Evolutionary conservation across 1,284 basidiomycete species (phyloP).

Genomic region (Trichosporon faecale): DNA sequence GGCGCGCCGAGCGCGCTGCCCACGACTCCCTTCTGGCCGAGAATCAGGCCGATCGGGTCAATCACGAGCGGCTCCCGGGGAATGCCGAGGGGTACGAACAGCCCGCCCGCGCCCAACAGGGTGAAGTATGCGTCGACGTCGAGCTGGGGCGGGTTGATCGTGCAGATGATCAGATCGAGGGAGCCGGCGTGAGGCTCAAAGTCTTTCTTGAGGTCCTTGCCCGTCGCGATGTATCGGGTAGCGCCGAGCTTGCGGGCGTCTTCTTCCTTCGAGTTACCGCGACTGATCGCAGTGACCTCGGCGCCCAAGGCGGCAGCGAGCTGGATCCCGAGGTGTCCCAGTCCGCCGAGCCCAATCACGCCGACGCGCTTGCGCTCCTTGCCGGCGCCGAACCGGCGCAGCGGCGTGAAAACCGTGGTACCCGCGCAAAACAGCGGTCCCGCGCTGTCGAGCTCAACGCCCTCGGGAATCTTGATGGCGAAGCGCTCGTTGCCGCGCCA

Average conservation of each 20-base stretch:
- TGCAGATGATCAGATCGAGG: slow-evolving; percentile 53
- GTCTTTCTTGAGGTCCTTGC: slow-evolving; percentile 31
- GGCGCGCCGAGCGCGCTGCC: slow-evolving; percentile 47
- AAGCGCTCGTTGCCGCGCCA: slow-evolving; percentile 54
- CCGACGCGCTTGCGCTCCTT: slow-evolving; percentile 55
- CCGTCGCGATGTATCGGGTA: slow-evolving; percentile 44
- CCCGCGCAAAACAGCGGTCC: slow-evolving; percentile 53
- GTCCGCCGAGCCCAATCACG: slow-evolving; percentile 54
- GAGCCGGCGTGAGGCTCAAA: slow-evolving; percentile 35
- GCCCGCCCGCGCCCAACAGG: slow-evolving; percentile 48
- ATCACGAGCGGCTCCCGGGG: slow-evolving; percentile 35
- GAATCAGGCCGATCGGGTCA: slow-evolving; percentile 35
- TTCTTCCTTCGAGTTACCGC: slow-evolving; percentile 53
- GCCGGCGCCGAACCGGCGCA: slow-evolving; percentile 55
- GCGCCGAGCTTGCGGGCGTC: slow-evolving; percentile 57
- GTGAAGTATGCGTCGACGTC: slow-evolving; percentile 45
- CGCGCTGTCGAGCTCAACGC: slow-evolving; percentile 57
- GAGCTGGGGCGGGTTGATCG: slow-evolving; percentile 33
- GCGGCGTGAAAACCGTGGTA: slow-evolving; percentile 54
- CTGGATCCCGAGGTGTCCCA: slow-evolving; percentile 48
- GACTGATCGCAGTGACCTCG: slow-evolving; percentile 60
- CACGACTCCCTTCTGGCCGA: slow-evolving; percentile 38
- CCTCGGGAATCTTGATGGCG: slow-evolving; percentile 63
- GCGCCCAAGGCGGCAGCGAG: slow-evolving; percentile 59
- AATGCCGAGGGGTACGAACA: slow-evolving; percentile 48